These are phyloP conservation scores for Sambucus nigra DNA, from an alignment of 129 eudicot genomes.

Conservation along the genomic window DNA sequence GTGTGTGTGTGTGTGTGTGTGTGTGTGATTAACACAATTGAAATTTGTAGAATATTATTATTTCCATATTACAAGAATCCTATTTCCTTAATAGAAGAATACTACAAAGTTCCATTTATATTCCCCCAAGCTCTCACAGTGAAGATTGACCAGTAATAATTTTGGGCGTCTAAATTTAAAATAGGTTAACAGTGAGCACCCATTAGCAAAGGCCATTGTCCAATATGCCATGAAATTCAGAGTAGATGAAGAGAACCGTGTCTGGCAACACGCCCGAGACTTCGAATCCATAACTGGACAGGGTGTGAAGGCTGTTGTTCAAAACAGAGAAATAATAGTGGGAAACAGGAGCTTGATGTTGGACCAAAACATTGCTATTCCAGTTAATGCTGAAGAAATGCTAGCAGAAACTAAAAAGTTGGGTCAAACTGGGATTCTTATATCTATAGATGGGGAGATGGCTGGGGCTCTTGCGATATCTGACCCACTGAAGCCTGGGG, in stretches of 20 bases:
- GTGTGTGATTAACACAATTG: too few relatives aligned
- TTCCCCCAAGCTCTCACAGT: not conserved
- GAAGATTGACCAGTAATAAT: too few relatives aligned
- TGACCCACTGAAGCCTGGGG: constrained; percentile 82
- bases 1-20: too few relatives aligned
- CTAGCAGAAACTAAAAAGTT: constrained; percentile 45
- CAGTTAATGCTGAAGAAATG: constrained; percentile 56
- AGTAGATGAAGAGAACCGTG: constrained; percentile 50
- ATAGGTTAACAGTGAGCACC: constrained; percentile 94
- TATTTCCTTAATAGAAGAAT: too few relatives aligned
- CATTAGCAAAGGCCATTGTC: constrained; percentile 79
- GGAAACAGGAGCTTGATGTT: constrained; percentile 71
- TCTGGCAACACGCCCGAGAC: constrained; percentile 67
- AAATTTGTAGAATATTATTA: too few relatives aligned
- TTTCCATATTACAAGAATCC: too few relatives aligned
- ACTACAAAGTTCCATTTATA: too few relatives aligned
- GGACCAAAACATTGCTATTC: constrained; percentile 27
- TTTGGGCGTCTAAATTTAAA: not conserved
- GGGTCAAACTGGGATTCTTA: constrained; percentile 82
- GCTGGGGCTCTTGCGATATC: constrained; percentile 55
- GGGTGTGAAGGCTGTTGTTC: constrained; percentile 69
- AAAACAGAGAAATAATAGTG: constrained; percentile 45
- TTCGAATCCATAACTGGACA: constrained; percentile 85
- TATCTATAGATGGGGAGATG: constrained; percentile 48
- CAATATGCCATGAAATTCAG: constrained; percentile 70